Evolutionary conservation across 2,329 filamentous ascomycete genomes (phyloP), one percentile per base, ranked within the genome.

Genomic region (Calonectria ilicicola): DNA sequence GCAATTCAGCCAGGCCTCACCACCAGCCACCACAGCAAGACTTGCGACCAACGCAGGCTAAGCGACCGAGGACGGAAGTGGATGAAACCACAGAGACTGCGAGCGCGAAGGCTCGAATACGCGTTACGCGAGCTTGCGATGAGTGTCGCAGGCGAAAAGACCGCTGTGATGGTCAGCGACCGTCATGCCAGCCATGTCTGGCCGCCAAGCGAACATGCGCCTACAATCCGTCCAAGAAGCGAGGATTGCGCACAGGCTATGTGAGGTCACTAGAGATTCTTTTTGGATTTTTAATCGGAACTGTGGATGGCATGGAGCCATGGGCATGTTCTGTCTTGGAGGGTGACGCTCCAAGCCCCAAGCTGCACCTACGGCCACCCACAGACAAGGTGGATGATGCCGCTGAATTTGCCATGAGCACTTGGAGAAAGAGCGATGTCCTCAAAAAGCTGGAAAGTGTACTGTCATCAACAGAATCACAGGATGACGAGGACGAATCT

Each of bases 61-160:
- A 69, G 8, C 67, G 67, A 23, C 38, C 44, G 15, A 51, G 67
- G 17, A 42, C 38, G 10, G 58, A 65, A 5, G 47, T 32, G 17
- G 67, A 69, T 8, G 67, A 69, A n/a, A 15, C 35, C 14, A n/a
- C 47, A 21, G 67, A 69, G 4, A n/a, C 26, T 6, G 15, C 32
- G 17, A 38, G 32, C 47, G n/a, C 23, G 8, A 69, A 40, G 12
- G 35, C 47, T 6, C 47, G 60, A 14, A 40, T 69, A 17, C 68
- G 72, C 3, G 60, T 72, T 2, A 62, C 65, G 2, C 32, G 72
- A 14, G 72, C 72, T 29, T 74, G 72, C n/a, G 65, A 74, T 65
- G 69, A 71, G 42, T 74, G 72, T n/a, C 65, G 72, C 7, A 44
- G 72, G 47, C 69, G 69, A 17, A 74, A 74, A 38, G 72, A 74